phyloP scores from a whole-genome alignment of 805 yeast genomes.

The Saturnispora serradocipensis region DNA sequence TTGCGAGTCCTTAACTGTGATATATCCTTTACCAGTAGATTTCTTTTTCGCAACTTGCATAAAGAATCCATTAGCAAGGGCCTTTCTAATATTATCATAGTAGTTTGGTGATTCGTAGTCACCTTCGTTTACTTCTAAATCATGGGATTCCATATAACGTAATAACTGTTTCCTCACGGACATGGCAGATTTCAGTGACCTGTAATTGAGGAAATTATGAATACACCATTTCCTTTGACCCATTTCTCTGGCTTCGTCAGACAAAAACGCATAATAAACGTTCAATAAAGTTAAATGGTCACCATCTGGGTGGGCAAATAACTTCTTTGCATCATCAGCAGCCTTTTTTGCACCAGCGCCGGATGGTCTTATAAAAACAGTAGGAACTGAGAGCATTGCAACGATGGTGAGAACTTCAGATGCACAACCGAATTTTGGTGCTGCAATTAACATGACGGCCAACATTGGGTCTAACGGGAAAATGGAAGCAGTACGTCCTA shows the following conservation, averaged over 20 bases:
- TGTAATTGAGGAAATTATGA: slow-evolving; percentile 73
- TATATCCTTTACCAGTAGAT: slow-evolving; percentile 72
- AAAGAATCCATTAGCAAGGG: slow-evolving; percentile 86
- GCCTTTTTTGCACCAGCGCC: slow-evolving; percentile 72
- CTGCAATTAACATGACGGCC: slow-evolving; percentile 85
- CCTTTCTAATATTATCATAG: slow-evolving; percentile 73
- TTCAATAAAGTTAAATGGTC: slow-evolving; percentile 88
- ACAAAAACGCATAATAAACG: slow-evolving; percentile 75
- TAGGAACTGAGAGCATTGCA: slow-evolving; percentile 86
- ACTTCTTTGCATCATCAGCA: slow-evolving; percentile 84
- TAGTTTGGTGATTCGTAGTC: slow-evolving; percentile 56
- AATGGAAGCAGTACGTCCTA: slow-evolving; percentile 84
- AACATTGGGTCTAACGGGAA: slow-evolving; percentile 95
- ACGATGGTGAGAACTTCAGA: slow-evolving; percentile 83
- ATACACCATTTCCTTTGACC: slow-evolving; percentile 84
- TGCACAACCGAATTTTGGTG: slow-evolving; percentile 79
- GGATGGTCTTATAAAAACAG: slow-evolving; percentile 89
- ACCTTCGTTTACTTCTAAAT: slow-evolving; percentile 62
- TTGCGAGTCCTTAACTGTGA: slow-evolving; percentile 92
- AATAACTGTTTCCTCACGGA: slow-evolving; percentile 78
- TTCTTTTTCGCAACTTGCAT: slow-evolving; percentile 96
- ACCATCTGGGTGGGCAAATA: slow-evolving; percentile 89
- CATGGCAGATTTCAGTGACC: slow-evolving; percentile 80
- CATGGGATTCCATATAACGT: slow-evolving; percentile 74
- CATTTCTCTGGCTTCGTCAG: slow-evolving; percentile 58